Percentiles rank a stretch among this genome's conserved stretches.
Evolutionary conservation across 2,329 filamentous ascomycete genomes (phyloP).

Genomic region (Thermoascus crustaceus): DNA sequence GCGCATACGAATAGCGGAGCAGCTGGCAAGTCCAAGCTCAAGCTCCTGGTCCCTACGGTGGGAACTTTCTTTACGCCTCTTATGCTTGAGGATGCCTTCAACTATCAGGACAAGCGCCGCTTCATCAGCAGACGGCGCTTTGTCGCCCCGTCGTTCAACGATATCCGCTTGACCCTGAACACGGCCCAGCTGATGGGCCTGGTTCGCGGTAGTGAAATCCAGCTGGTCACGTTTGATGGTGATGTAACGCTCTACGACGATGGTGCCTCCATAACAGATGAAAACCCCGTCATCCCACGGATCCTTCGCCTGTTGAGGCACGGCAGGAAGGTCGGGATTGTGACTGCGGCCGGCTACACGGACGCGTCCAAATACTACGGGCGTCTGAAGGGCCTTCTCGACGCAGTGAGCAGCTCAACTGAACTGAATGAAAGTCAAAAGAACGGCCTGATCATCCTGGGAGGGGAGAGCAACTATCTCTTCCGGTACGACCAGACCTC

Average conservation of each 20-base stretch:
- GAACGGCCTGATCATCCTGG: conserved; percentile 79
- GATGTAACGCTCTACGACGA: conserved; percentile 95
- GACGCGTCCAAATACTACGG: conserved; percentile 79
- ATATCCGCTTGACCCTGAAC: conserved; percentile 86
- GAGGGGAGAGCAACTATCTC: conserved; percentile 91
- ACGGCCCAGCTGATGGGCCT: conserved; percentile 90
- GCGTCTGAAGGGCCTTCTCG: conserved; percentile 76
- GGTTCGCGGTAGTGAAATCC: conserved; percentile 62
- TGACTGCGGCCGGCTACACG: conserved; percentile 92
- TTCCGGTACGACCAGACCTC: conserved; percentile 65
- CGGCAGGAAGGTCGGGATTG: conserved; percentile 82
- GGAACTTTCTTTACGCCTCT: conserved; percentile 91
- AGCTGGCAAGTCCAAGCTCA: conserved; percentile 75
- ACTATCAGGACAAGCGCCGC: conserved; percentile 75
- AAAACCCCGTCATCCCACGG: conserved; percentile 67
- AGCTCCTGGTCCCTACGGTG: conserved; percentile 80
- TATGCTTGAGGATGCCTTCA: conserved; percentile 80
- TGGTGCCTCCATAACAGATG: conserved; percentile 65
- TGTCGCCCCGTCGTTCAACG: conserved; percentile 94
- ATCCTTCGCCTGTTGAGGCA: conserved; percentile 64
- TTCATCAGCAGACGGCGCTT: conserved; percentile 87
- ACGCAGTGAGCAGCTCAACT: conserved; percentile 60
- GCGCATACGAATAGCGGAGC: conserved; percentile 58
- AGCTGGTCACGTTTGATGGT: conserved; percentile 90
- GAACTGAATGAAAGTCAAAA: conserved; percentile 59